These are phyloP conservation scores for Schwanniomyces polymorphus DNA, from an alignment of 805 yeast genomes.

Conservation along the genomic window DNA sequence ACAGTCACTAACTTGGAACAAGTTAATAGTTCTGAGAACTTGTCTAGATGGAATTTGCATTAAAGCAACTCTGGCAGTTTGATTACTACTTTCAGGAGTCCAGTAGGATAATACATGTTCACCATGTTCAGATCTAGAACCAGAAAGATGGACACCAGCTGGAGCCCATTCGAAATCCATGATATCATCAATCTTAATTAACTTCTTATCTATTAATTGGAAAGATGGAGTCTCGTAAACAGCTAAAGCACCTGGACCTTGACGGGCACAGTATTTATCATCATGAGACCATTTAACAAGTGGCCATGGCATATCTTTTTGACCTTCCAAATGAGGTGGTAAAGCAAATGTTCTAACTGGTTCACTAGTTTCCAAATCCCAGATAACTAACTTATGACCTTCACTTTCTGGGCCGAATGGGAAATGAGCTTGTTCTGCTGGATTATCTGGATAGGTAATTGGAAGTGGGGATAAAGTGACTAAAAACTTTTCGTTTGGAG, in stretches of 20 bases:
- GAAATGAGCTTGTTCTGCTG: slow-evolving; percentile 65
- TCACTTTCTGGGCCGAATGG: slow-evolving; percentile 86
- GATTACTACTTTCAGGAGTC: slow-evolving; percentile 94
- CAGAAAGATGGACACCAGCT: slow-evolving; percentile 68
- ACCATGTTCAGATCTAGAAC: slow-evolving; percentile 50
- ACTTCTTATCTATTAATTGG: slow-evolving; percentile 82
- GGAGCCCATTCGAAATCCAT: slow-evolving; percentile 96
- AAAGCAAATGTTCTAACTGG: slow-evolving; percentile 89
- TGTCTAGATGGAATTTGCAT: slow-evolving; percentile 84
- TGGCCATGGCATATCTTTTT: slow-evolving; percentile 88
- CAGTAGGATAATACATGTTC: slow-evolving; percentile 83
- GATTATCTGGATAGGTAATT: slow-evolving; percentile 59
- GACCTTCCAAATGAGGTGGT: slow-evolving; percentile 67
- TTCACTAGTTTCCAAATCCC: slow-evolving; percentile 85
- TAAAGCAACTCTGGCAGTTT: slow-evolving; percentile 90
- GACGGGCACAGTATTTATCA: slow-evolving; percentile 91
- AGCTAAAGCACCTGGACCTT: slow-evolving; percentile 89
- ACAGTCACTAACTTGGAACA: slow-evolving; percentile 92
- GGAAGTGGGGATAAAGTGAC: slow-evolving; percentile 90
- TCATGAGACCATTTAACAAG: slow-evolving; percentile 93
- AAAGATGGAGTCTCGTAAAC: slow-evolving; percentile 81
- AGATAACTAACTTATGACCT: slow-evolving; percentile 90
- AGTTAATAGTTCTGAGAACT: slow-evolving; percentile 84
- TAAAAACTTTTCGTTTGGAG: slow-evolving; percentile 87
- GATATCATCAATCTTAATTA: slow-evolving; percentile 79